A percentile compares a stretch with the other conserved stretches of the same genome.
These are phyloP conservation scores for Pancytospora philotis DNA, from an alignment of 371 early-diverging fungal species.

Conservation along the genomic window DNA sequence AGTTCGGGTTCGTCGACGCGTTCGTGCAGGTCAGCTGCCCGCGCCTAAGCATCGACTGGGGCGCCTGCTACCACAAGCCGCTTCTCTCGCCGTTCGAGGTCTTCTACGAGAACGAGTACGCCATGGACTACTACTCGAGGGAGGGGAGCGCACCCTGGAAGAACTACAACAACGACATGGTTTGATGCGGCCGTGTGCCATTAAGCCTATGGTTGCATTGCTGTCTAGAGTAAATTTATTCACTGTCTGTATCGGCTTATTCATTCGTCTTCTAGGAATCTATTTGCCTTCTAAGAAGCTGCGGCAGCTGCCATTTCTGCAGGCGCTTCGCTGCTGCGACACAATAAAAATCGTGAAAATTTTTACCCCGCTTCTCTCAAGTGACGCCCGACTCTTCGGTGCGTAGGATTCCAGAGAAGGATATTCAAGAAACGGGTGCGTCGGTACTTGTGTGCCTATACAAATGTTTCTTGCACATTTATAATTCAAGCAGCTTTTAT, in stretches of 20 bases:
- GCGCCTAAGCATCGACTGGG: constrained; percentile 95
- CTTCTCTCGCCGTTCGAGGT: constrained; percentile 89
- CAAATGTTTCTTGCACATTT: no score
- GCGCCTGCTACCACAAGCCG: constrained; percentile 80
- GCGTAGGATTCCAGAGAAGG: constrained; percentile 9
- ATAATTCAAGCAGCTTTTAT: no score
- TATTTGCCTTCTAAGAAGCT: no score
- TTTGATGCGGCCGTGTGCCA: no score
- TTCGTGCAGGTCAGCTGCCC: constrained; percentile 97
- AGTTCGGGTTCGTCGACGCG: constrained; percentile 51
- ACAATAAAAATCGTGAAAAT: no score
- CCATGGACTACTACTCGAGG: constrained; percentile 58
- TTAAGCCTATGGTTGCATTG: no score
- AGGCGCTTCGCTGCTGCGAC: no score
- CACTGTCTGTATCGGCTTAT: no score
- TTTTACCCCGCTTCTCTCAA: no score
- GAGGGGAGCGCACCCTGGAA: constrained; percentile 51
- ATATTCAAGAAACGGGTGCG: not conserved
- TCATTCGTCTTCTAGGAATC: not conserved
- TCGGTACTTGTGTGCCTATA: not conserved
- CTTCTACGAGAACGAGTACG: constrained; percentile 62
- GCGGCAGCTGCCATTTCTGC: no score
- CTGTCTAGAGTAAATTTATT: no score
- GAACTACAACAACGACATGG: constrained; percentile 39
- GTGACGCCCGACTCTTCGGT: not conserved